Conservation (phyloP, 2,329 filamentous ascomycete species). For the Colletotrichum truncatum region DNA sequence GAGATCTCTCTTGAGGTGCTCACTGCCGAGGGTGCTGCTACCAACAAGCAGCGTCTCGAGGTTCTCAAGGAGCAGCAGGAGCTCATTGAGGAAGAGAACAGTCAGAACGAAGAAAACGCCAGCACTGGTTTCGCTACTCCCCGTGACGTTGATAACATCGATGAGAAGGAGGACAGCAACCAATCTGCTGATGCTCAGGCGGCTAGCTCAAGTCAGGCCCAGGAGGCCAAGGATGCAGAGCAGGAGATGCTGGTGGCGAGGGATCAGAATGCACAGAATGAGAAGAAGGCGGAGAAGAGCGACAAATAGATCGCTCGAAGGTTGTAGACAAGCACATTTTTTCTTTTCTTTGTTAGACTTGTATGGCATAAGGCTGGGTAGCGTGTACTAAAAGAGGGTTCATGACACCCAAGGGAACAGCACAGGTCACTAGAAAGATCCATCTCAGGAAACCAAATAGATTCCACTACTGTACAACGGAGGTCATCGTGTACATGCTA, state of each 20-base stretch:
- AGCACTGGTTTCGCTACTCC: constrained; percentile 78
- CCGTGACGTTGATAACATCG: constrained; percentile 90
- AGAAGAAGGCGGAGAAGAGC: constrained; percentile 45
- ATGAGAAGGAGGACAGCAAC: constrained; percentile 86
- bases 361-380: constrained; percentile 32
- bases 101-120: constrained; percentile 86
- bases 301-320: constrained; percentile 45
- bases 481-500: neutral
- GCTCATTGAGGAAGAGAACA: constrained; percentile 95
- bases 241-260: constrained; percentile 46
- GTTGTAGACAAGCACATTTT: constrained; percentile 34
- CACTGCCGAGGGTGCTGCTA: constrained; percentile 94
- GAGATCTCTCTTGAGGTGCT: constrained; percentile 99
- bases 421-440: constrained; percentile 31
- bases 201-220: constrained; percentile 40
- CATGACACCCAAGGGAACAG: constrained; percentile 28
- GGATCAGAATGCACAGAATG: constrained; percentile 37
- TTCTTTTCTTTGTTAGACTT: constrained; percentile 27
- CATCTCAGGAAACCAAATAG: constrained; percentile 31
- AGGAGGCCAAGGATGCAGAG: constrained; percentile 48
- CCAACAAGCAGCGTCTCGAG: constrained; percentile 98
- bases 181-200: constrained; percentile 59
- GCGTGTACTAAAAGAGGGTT: constrained; percentile 32
- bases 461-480: constrained; percentile 30
- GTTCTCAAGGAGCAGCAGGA: constrained; percentile 98